Conservation (phyloP, 2,329 filamentous ascomycete genomes). For the Pezicula carpinea region DNA sequence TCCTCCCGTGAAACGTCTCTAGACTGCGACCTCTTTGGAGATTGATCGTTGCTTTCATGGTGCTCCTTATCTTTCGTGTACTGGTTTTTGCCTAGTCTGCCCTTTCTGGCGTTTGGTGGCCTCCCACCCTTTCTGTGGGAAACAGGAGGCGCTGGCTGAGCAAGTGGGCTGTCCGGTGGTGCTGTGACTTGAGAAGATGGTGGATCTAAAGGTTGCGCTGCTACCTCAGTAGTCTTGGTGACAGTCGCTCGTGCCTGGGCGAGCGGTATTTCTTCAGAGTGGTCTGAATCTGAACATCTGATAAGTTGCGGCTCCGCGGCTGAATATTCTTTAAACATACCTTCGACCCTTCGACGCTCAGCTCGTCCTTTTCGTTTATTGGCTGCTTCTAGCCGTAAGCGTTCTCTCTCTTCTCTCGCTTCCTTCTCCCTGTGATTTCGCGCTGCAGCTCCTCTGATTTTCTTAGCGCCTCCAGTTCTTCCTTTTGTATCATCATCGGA, state of each 20-base stretch:
- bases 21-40: constrained; percentile 48
- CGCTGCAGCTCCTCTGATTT: constrained; percentile 49
- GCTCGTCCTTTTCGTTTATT: constrained; percentile 78
- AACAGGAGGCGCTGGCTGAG: constrained; percentile 35
- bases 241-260: constrained; percentile 35
- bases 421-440: constrained; percentile 59
- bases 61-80: constrained; percentile 72
- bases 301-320: constrained; percentile 30
- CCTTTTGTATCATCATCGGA: constrained; percentile 65
- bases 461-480: constrained; percentile 51
- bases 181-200: constrained; percentile 40
- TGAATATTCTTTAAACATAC: constrained; percentile 40
- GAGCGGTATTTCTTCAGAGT: constrained; percentile 60
- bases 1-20: constrained; percentile 38
- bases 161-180: constrained; percentile 43
- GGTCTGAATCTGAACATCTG: constrained; percentile 59
- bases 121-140: constrained; percentile 59
- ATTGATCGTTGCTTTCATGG: constrained; percentile 46
- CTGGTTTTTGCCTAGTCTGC: constrained; percentile 69
- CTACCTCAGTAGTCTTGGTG: constrained; percentile 25
- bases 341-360: constrained; percentile 76
- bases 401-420: constrained; percentile 70
- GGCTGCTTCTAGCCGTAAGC: constrained; percentile 67
- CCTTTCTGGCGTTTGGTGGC: constrained; percentile 61
- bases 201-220: constrained; percentile 31